Conservation (phyloP, 2,329 filamentous ascomycete species). For the Trichoderma breve region DNA sequence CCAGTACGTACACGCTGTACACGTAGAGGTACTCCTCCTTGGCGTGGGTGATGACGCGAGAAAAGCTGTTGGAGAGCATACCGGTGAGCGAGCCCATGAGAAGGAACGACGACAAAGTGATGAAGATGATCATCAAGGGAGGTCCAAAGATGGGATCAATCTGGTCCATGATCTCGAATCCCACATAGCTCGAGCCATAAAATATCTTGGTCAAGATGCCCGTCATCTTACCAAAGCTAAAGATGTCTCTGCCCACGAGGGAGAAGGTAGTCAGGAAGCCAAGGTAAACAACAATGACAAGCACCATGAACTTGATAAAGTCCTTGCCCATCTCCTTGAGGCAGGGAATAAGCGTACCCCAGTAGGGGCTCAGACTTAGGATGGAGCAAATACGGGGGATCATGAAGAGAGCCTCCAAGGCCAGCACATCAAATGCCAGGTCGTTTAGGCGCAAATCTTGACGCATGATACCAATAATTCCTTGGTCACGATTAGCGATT, state of each 20-base stretch:
- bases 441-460: slow-evolving; percentile 65
- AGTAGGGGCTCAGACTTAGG: slow-evolving; percentile 83
- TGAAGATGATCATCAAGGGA: slow-evolving; percentile 68
- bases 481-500: slow-evolving; percentile 24
- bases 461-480: slow-evolving; percentile 42
- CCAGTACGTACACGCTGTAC: slow-evolving; percentile 64
- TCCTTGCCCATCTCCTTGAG: slow-evolving; percentile 94
- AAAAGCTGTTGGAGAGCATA: slow-evolving; percentile 75
- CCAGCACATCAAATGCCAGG: slow-evolving; percentile 82
- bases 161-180: slow-evolving; percentile 65
- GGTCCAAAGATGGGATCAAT: slow-evolving; percentile 60
- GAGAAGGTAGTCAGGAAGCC: slow-evolving; percentile 88
- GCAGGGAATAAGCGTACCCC: slow-evolving; percentile 85
- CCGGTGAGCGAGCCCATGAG: slow-evolving; percentile 76
- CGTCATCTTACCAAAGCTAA: slow-evolving; percentile 65
- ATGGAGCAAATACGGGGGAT: slow-evolving; percentile 86
- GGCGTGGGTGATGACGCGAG: slow-evolving; percentile 60
- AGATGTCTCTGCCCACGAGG: slow-evolving; percentile 69
- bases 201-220: slow-evolving; percentile 79
- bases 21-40: slow-evolving; percentile 78
- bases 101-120: slow-evolving; percentile 74
- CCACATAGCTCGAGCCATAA: slow-evolving; percentile 72
- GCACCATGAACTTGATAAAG: slow-evolving; percentile 79
- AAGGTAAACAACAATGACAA: slow-evolving; percentile 78
- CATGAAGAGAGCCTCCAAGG: slow-evolving; percentile 84